A percentile compares a stretch with the other conserved stretches of the same genome.
These are phyloP conservation scores for Spathaspora sp. DNA, from an alignment of 805 yeast species.

Conservation along the genomic window DNA sequence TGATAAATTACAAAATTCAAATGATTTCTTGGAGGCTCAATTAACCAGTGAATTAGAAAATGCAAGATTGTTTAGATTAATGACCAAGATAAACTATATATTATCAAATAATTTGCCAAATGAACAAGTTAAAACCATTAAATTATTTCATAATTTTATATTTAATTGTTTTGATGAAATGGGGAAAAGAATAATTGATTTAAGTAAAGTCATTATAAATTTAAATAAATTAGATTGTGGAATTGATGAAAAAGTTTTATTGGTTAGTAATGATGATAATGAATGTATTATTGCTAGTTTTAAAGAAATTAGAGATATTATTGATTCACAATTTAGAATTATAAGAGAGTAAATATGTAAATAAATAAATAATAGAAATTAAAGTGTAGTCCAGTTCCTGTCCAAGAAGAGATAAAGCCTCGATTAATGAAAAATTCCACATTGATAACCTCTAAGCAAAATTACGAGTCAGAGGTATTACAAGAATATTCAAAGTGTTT, in stretches of 20 bases:
- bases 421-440: no score
- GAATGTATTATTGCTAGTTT: slow-evolving; percentile 81
- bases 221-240: slow-evolving; percentile 93
- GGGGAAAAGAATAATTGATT: slow-evolving; percentile 76
- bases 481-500: no score
- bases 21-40: slow-evolving; percentile 59
- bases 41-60: slow-evolving; percentile 79
- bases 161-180: slow-evolving; percentile 79
- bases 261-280: slow-evolving; percentile 82
- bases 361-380: no score
- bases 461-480: no score
- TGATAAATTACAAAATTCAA: slow-evolving; percentile 47
- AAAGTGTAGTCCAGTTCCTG: no score
- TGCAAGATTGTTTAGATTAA: slow-evolving; percentile 76
- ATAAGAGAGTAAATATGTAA: slow-evolving; percentile 13
- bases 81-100: slow-evolving; percentile 77
- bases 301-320: slow-evolving; percentile 71
- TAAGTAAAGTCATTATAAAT: slow-evolving; percentile 74
- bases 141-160: slow-evolving; percentile 76
- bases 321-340: slow-evolving; percentile 65
- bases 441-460: no score
- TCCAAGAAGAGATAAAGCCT: no score
- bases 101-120: slow-evolving; percentile 61
- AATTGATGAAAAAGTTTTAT: slow-evolving; percentile 72
- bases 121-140: slow-evolving; percentile 42